Evolutionary conservation across 2,329 filamentous ascomycete genomes (phyloP), one percentile per base, ranked within the genome.

Genomic region (Teratosphaeriaceae sp.): DNA sequence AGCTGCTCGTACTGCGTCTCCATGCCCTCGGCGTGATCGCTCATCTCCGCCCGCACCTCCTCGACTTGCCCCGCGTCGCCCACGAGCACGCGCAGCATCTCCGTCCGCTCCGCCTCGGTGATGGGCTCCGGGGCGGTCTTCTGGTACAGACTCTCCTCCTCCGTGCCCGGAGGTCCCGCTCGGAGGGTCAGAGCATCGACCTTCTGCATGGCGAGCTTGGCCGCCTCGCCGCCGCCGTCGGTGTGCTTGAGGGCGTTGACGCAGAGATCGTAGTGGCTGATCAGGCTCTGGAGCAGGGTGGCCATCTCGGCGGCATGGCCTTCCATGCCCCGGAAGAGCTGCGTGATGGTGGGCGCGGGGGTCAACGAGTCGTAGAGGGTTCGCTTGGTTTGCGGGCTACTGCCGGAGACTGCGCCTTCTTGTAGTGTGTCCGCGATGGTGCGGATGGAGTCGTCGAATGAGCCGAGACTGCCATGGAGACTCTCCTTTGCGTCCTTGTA

Each of bases 181-280:
- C 41, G 50, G 12, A 51, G 44, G 20, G 44, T 47, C 20, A n/a
- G n/a, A n/a, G 54, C 45, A 19, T 68, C 64, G 21, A 60, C 62
- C 1, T 64, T 62, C 40, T 65, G 62, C 3, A 59, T 45, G 6
- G 62, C 62, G 45, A 48, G 46, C n/a, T 61, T 65, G 2, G 69
- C 70, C 12, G 71, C 71, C 46, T 69, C 69, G 9, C 68, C 67
- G 8, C 72, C 70, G 44, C 71, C 70, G 67, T 95, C 88, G 2
- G 89, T 96, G 39, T 90, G 88, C 46, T 88, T 85, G 33, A 96
- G 83, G 1, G 90, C 90, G 1, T 84, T 90, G 12, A 94, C 86
- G 63, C 90, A 96, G 51, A 94, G 79, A 63, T 97, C 90, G 61
- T 95, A 96, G 65, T 97, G 90, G 20, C 77, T 79, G 6, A 88